Evolutionary conservation across 2,329 filamentous ascomycete genomes (phyloP), one percentile per base, ranked within the genome.

Genomic region (Stagonosporopsis chrysanthemi): DNA sequence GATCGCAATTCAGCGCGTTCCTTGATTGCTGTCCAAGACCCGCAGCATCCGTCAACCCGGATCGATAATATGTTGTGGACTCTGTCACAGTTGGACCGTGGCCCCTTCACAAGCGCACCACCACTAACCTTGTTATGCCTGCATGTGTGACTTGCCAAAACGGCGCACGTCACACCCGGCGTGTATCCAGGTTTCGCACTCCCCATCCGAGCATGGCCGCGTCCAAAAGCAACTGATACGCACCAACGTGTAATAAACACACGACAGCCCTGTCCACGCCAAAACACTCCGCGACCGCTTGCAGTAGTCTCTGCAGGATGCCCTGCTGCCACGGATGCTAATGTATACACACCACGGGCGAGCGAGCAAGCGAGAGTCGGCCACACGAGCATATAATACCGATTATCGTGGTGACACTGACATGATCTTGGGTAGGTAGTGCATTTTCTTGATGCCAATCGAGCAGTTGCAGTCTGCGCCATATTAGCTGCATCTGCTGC

Each of bases 301-400:
- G 56, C 49, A 57, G 50, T 35, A 41, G 24, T 28, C 15, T 55
- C 55, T 64, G 61, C 60, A 57, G 63, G 52, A 50, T 14, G 61
- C 65, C 59, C 55, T 62, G 63, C 64, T 60, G 56, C 54, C 43
- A 51, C 61, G 40, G 51, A 56, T 52, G 52, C 60, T 60, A 61
- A 61, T 50, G 42, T 40, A 22, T 35, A 39, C 31, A 42, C 43
- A 38, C 41, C 31, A 49, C 49, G 33, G 53, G 41, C 45, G 33
- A 29, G 29, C 24, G 26, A 28, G 42, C 47, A 47, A 42, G 36
- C 47, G 38, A 60, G 35, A 31, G 42, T 51, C 53, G 28, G 42
- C 40, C 41, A 52, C 38, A 23, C 31, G 43, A 11, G 46, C 44
- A 38, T 43, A 43, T 58, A 45, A 47, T 44, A 61, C 62, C 59